Base-by-base conservation (phyloP, 2,329 filamentous ascomycete genomes). In the Aspergillus ochraceus region DNA sequence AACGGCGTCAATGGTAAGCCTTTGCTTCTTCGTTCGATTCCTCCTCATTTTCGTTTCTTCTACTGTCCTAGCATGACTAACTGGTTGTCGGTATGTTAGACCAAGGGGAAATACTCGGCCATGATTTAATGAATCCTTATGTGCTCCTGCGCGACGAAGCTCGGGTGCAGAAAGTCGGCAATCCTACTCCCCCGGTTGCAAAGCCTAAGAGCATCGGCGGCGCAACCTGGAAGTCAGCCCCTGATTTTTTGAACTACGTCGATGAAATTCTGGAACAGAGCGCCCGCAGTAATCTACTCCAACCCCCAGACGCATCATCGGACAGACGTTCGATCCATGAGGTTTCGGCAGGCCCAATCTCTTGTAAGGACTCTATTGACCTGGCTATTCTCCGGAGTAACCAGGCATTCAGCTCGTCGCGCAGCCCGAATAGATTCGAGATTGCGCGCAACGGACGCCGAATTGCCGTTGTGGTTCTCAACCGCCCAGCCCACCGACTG, bases 41-140 rank as follows among this genome's bases (percentile, higher is more conserved):
- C 14, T 19, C 42, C 30, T 30, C 9, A 45, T 12, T 19, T 32
- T 10, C 6, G 9, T n/a, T 55, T 3, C 32, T 30, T 46, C 6
- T 39, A 4, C 32, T 9, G 36, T 30, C n/a, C 14, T 17, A 29
- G 14, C 49, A 10, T 29, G 4, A 55, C 68, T 76, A 62, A 76
- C 58, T 12, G 52, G 26, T 45, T 49, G 17, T n/a, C 6, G 36
- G 14, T 9, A 42, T 42, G 17, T 10, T 54, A 86, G 82, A 74
- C 61, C 86, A 92, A 67, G 94, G 94, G 64, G 91, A 96, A 69
- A 89, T 96, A 36, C 83, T 97, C 14, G 92, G 92, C 1, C 94
- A 99, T 74, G 94, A 99, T 74, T 81, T 99, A 14, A 96, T 97
- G 89, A 90, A 88, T 45, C 95, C 95, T 0, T 97, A 98, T 71